Base-by-base conservation (phyloP, 2,329 filamentous ascomycete genomes). In the Nakataea oryzae region DNA sequence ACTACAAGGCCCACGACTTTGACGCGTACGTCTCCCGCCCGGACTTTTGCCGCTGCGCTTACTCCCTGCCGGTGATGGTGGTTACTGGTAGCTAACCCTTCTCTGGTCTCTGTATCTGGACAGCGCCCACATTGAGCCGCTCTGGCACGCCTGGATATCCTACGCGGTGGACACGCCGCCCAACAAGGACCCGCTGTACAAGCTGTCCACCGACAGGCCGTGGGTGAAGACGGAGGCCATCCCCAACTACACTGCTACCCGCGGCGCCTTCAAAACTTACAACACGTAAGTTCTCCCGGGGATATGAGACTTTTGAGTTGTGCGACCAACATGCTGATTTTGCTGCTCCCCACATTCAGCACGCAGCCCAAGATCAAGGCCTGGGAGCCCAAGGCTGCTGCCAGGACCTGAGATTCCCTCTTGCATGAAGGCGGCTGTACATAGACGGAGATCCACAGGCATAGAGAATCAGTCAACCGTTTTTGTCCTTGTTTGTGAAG, bases 131-230 rank as follows among this genome's bases (percentile, higher is more conserved):
- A 90, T 97, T 70, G 93, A 97, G 77, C 93, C 93, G 60, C 90
- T 93, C 76, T 99, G 95, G 95, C 95, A 97, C 78, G 91, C 90
- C 32, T 99, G 95, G 95, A 92, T 99, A 69, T 91, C 91, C 67
- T 97, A 99, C 78, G 80, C 87, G 77, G 87, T 96, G 70, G 92
- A 97, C 76, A 89, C 90, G 76, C 86, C 93, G 50, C 95, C 95
- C 1, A 84, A 81, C 50, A 76, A 88, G 71, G 95, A 99, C 74
- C 79, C 86, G 61, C 75, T 95, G 65, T 72, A 96, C 66, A 59
- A 59, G 27, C 83, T 86, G 69, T 81, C 85, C 67, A 58, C 56
- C 29, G 64, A 66, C 55, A 84, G 91, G 65, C 74, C 80, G 50
- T 97, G 93, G 89, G 92, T 96, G 74, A 81, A 86, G 64, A 80